Base-by-base conservation (phyloP, 371 early-diverging fungal genomes). In the Mortierella polycephala region DNA sequence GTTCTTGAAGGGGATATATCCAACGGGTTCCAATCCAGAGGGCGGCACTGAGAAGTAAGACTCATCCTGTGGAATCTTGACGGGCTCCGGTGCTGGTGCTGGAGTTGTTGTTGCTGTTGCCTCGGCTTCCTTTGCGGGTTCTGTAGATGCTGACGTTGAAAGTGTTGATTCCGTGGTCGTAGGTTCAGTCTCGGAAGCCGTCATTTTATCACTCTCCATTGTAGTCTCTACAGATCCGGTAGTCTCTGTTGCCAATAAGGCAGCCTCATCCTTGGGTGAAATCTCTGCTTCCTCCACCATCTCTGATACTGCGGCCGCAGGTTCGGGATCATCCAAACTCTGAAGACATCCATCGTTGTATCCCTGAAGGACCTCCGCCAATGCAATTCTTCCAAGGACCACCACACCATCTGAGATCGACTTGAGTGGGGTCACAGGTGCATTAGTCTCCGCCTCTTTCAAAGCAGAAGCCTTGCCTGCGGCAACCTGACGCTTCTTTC, bases 1-100 rank as follows among this genome's bases (percentile, higher is more conserved):
- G 69, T 91, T 91, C 58, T 87, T 83, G 65, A 88, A 89, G 40
- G 88, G 90, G 57, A 91, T 83, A 67, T 89, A 91, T 60, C 88
- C 87, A n/a, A 91, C 71, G 49, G 90, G 85, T 20, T 87, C 85
- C 14, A 90, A 70, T 9, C 83, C 80, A 11, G 87, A 69, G 0
- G 81, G 69, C 21, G 87, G 87, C 41, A 87, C 54, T 55, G 86
- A 85, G 60, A 87, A 85, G 50, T 80, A 74, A 21, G 71, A 30
- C 52, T 79, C 77, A 20, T 83, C 76, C 49, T 82, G 68, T 18
- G 76, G 73, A 52, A 71, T 71, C 41, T 52, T 54, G 40, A 71
- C 47, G 23, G 72, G 68, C 21, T 46, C 56, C 13, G 44, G 47
- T 41, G 52, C 59, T n/a, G 56, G 30, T 30, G 4, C 30, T 30